Percentiles rank a stretch among this genome's conserved stretches.
Conservation (phyloP, 2,329 filamentous ascomycete genomes). For the Alternaria dauci region DNA sequence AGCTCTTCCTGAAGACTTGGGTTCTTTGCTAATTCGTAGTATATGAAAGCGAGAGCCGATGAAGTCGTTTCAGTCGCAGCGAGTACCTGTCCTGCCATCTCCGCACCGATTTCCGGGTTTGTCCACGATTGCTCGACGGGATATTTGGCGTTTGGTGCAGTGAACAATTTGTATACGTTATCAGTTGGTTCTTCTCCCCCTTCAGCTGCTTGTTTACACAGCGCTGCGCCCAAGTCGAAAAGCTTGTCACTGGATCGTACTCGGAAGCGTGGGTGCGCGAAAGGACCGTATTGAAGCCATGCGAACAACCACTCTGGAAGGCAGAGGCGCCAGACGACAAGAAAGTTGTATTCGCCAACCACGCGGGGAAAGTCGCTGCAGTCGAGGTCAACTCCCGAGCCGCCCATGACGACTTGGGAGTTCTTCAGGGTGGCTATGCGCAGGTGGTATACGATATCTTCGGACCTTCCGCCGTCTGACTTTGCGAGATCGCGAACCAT, state of each 20-base stretch:
- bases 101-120: slow-evolving; percentile 24
- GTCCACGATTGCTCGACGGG: slow-evolving; percentile 28
- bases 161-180: slow-evolving; percentile 26
- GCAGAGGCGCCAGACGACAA: slow-evolving; percentile 31
- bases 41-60: slow-evolving; percentile 30
- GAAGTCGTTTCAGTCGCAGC: slow-evolving; percentile 33
- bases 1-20: slow-evolving; percentile 24
- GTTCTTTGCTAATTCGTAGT: slow-evolving; percentile 31
- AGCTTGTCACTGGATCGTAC: slow-evolving; percentile 31
- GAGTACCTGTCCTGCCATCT: slow-evolving; percentile 33
- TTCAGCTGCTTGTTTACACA: slow-evolving; percentile 23
- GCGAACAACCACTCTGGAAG: slow-evolving; percentile 30
- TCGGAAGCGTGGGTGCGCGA: slow-evolving; percentile 25
- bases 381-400: slow-evolving; percentile 26
- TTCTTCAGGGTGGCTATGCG: slow-evolving; percentile 30
- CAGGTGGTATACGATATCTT: slow-evolving; percentile 33
- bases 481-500: slow-evolving; percentile 26
- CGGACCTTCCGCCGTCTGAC: slow-evolving; percentile 20
- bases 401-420: slow-evolving; percentile 32
- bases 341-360: slow-evolving; percentile 33
- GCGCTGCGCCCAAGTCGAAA: slow-evolving; percentile 24
- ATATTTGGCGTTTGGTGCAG: slow-evolving; percentile 25
- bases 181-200: slow-evolving; percentile 6
- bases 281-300: slow-evolving; percentile 28
- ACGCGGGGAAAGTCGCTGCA: slow-evolving; percentile 23